Evolutionary conservation across 495 filamentous ascomycete genomes (phyloP).

Genomic region (Aspergillus homomorphus): DNA sequence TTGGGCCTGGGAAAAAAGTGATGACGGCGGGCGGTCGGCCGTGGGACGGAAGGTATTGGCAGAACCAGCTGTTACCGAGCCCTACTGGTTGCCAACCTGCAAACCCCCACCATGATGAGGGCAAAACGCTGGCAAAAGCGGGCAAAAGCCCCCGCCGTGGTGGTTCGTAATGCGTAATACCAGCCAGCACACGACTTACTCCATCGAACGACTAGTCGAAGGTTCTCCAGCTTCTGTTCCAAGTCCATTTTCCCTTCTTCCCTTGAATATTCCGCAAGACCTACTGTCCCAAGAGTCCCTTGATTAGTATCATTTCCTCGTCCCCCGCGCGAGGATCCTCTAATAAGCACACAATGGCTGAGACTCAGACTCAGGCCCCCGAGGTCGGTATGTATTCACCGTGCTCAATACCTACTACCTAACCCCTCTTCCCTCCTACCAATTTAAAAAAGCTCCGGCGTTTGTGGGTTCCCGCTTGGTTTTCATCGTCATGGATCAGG

Average conservation of each 20-base stretch:
- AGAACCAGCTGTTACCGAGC: not conserved
- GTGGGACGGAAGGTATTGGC: not conserved
- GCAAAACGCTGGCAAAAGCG: conserved; percentile 1
- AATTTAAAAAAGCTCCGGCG: conserved; percentile 39
- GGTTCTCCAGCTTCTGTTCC: conserved; percentile 29
- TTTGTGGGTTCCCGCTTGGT: conserved; percentile 38
- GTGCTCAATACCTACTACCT: conserved; percentile 4
- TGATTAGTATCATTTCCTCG: conserved; percentile 18
- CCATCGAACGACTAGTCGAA: conserved; percentile 3
- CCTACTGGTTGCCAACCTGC: not conserved
- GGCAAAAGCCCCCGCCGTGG: conserved; percentile 6
- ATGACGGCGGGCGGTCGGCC: conserved; percentile 5
- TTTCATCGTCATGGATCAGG: conserved; percentile 15
- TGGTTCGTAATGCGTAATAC: conserved; percentile 2
- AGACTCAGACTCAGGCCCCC: conserved; percentile 33
- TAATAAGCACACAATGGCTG: conserved; percentile 41
- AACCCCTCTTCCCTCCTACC: conserved; percentile 12
- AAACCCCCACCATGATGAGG: not conserved
- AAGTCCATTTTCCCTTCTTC: conserved; percentile 23
- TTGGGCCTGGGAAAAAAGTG: not conserved
- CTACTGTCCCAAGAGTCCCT: conserved; percentile 14
- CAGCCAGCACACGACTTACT: conserved; percentile 30
- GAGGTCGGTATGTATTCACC: conserved; percentile 45
- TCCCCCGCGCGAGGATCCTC: conserved; percentile 25
- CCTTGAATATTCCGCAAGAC: conserved; percentile 20